Conservation (phyloP, 495 filamentous ascomycete genomes). For the Chaetomium fimeti region DNA sequence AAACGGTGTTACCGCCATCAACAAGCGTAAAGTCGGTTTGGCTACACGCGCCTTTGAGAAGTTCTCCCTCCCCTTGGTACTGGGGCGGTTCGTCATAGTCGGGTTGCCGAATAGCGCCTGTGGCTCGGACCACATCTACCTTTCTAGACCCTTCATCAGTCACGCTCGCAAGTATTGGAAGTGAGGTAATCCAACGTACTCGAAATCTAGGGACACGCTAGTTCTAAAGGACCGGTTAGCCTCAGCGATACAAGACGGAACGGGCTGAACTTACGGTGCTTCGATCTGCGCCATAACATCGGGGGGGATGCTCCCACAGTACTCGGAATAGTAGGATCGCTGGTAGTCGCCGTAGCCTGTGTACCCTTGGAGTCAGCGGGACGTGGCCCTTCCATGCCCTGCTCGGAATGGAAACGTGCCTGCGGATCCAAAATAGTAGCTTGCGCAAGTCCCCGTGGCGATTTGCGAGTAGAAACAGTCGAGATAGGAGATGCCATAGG, state of each 20-base stretch:
- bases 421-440: slow-evolving; percentile 1
- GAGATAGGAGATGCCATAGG: slow-evolving; percentile 26
- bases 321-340: slow-evolving; percentile 8
- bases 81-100: slow-evolving; percentile 17
- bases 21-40: slow-evolving; percentile 33
- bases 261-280: slow-evolving; percentile 14
- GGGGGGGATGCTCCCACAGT: slow-evolving; percentile 23
- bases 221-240: slow-evolving; percentile 11
- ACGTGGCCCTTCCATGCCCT: background rate
- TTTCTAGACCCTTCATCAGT: slow-evolving; percentile 19
- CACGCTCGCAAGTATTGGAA: too few species aligned
- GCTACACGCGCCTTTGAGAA: slow-evolving; percentile 30
- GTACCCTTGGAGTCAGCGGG: background rate
- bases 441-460: slow-evolving; percentile 21
- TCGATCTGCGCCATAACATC: slow-evolving; percentile 23
- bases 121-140: slow-evolving; percentile 24
- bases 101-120: slow-evolving; percentile 2
- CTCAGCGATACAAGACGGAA: background rate
- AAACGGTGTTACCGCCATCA: slow-evolving; percentile 29
- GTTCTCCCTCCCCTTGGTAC: slow-evolving; percentile 24
- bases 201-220: slow-evolving; percentile 27
- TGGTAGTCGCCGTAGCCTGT: slow-evolving; percentile 23
- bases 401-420: background rate
- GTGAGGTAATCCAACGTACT: slow-evolving; percentile 20
- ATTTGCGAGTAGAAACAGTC: slow-evolving; percentile 24